Conservation (phyloP, 306 rosid genomes). For the Vigna trinervia region DNA sequence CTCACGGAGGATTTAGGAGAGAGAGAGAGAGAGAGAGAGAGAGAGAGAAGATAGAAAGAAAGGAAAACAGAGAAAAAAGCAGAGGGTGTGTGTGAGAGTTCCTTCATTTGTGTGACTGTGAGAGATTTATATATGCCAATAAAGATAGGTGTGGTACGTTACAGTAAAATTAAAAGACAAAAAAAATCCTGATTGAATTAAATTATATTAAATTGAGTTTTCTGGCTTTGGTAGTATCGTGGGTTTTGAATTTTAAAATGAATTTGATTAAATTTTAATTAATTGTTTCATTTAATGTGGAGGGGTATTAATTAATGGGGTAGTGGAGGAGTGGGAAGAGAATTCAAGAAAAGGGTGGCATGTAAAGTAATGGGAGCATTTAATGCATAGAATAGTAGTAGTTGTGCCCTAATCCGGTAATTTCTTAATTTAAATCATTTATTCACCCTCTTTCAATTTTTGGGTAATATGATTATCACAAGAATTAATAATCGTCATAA, state of each 20-base stretch:
- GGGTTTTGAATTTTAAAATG: slow-evolving; percentile 42
- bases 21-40: slow-evolving; percentile 7
- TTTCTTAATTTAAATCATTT: slow-evolving; percentile 26
- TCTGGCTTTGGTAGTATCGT: slow-evolving; percentile 38
- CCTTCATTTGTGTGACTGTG: slow-evolving; percentile 51
- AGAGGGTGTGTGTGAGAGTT: slow-evolving; percentile 8
- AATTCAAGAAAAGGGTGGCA: slow-evolving; percentile 68
- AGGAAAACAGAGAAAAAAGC: not conserved
- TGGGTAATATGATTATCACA: slow-evolving; percentile 42
- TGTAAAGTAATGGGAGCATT: slow-evolving; percentile 68
- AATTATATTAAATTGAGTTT: slow-evolving; percentile 38
- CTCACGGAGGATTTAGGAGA: slow-evolving; percentile 20
- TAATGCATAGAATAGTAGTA: slow-evolving; percentile 55
- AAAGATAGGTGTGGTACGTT: slow-evolving; percentile 53
- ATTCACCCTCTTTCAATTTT: slow-evolving; percentile 27
- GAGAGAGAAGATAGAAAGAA: not conserved
- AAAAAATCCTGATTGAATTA: slow-evolving; percentile 26
- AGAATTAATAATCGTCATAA: slow-evolving; percentile 38
- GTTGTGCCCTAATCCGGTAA: slow-evolving; percentile 44
- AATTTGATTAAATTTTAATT: slow-evolving; percentile 39
- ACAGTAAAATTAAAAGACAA: slow-evolving; percentile 30
- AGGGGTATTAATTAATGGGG: slow-evolving; percentile 65
- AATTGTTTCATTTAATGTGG: slow-evolving; percentile 61
- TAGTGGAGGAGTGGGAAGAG: slow-evolving; percentile 67
- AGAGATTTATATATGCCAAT: slow-evolving; percentile 51